Base-by-base conservation (phyloP, 805 yeast species). In the Blastobotrys americana region DNA sequence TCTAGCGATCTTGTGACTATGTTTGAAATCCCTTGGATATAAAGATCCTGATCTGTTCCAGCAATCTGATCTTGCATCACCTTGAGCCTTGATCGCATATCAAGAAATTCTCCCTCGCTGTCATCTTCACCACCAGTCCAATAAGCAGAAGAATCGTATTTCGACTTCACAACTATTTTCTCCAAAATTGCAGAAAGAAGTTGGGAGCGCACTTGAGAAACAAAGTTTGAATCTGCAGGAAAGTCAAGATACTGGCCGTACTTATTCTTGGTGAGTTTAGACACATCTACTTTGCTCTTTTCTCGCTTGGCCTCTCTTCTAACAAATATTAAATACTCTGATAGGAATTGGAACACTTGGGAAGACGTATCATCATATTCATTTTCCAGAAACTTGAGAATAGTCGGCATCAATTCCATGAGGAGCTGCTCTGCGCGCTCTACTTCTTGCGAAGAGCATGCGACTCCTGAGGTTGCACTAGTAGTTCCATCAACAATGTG, bases 341-440 rank as follows among this genome's bases (percentile, higher is more conserved):
- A 77, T 38, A 93, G 68, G 55, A 87, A 84, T 5, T 93, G 82
- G 57, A 90, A 83, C 13, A 87, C 83, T 61, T 86, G 95, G 33
- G 74, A 71, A 1, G 94, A 78, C 10, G 90, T 82, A 53, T 93
- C 97, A 62, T 93, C 97, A 58, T 82, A 88, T 51, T 82, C 95
- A 60, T 87, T 83, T 23, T 77, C 73, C 59, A 93, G 72, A 52
- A 82, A 85, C 47, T 72, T 72, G 47, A 90, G 72, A 5, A 84
- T 69, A 23, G 79, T 69, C 18, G 97, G 96, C 70, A 86, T 76
- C 16, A 84, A 68, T 45, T 76, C 75, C 22, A 79, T 61, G 16
- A 85, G 68, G 53, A 78, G 74, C 37, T 66, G 68, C 43, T 66
- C 68, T 4, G 61, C 58, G 10, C 44, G 42, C 60, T 63, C 37